These are phyloP conservation scores for Chrysanthemum makinoi DNA, from an alignment of 129 eudicot genomes.

Conservation along the genomic window DNA sequence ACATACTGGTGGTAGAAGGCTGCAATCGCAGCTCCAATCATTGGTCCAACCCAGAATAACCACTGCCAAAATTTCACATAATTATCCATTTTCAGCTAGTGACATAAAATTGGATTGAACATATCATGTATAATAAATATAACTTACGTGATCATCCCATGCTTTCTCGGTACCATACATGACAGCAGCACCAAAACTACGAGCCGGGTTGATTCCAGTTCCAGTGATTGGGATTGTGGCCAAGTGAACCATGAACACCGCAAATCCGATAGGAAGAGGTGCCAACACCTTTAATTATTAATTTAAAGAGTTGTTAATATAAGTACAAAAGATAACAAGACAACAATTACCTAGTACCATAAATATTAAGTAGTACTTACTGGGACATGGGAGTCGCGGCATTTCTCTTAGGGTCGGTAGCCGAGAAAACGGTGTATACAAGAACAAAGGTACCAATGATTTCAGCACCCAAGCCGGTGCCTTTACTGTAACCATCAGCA, in stretches of 20 bases:
- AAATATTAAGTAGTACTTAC: constrained; percentile 32
- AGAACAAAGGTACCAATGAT: constrained; percentile 63
- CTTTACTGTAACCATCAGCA: constrained; percentile 48
- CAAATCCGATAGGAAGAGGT: constrained; percentile 75
- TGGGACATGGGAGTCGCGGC: constrained; percentile 78
- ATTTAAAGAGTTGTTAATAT: not conserved
- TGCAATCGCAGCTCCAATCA: constrained; percentile 73
- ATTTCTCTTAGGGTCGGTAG: constrained; percentile 74
- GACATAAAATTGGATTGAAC: not conserved
- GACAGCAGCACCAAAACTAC: constrained; percentile 75
- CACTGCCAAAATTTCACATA: constrained; percentile 37
- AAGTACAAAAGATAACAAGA: not conserved
- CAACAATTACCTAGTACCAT: too few relatives aligned
- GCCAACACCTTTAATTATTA: constrained; percentile 49
- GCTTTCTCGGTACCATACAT: constrained; percentile 61
- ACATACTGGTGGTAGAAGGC: constrained; percentile 58
- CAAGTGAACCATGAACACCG: constrained; percentile 75
- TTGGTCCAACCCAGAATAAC: constrained; percentile 76
- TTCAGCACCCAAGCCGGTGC: constrained; percentile 59
- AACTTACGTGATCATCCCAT: constrained; percentile 68
- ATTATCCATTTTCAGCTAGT: not conserved
- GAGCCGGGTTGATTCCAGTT: constrained; percentile 72
- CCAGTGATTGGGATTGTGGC: constrained; percentile 76
- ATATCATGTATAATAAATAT: not conserved
- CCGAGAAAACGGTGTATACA: constrained; percentile 72